Evolutionary conservation across 2,329 filamentous ascomycete genomes (phyloP), one percentile per base, ranked within the genome.

Genomic region (Akanthomyces muscarius): DNA sequence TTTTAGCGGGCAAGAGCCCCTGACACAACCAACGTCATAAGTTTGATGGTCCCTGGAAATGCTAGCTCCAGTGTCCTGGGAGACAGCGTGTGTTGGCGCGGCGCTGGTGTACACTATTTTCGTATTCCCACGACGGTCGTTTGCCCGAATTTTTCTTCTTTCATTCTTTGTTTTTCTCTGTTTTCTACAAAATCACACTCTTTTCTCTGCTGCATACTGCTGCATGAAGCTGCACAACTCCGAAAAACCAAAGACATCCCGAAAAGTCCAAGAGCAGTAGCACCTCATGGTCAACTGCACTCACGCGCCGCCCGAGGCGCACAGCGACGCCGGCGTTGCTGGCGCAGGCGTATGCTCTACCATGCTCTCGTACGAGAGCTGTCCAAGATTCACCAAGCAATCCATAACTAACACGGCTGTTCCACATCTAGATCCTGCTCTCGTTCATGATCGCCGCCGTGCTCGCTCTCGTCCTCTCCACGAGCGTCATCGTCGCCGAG

Each of bases 371-470:
- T 36, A 11, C 33, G 33, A 36, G 33, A 36, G 33, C 10, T 5
- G 28, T 30, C 28, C 28, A 30, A 6, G 6, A 30, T 6, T 4
- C 6, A 30, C 6, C 28, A 4, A 30, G 6, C 4, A 30, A 6
- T 30, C 28, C 28, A 30, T 6, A 30, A 30, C 28, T 11, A 36
- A 36, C 33, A 36, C 10, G 2, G 8, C 2, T 11, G 7, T 8
- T 23, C 44, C 18, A n/a, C 10, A 10, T 47, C n/a, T 25, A 86
- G 82, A 81, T 86, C 65, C 77, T 89, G 38, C 79, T 89, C 66
- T 88, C 86, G 53, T 89, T 88, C 74, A 86, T 88, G 70, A 81
- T 88, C 65, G 88, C 86, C 6, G 86, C 86, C 60, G 76, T 75
- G 61, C 70, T 88, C 59, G 81, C 86, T 36, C 76, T 89, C 62